A percentile compares a stretch with the other conserved stretches of the same genome.
phyloP scores from a whole-genome alignment of 495 filamentous ascomycete genomes.

The Neurospora cerealis region DNA sequence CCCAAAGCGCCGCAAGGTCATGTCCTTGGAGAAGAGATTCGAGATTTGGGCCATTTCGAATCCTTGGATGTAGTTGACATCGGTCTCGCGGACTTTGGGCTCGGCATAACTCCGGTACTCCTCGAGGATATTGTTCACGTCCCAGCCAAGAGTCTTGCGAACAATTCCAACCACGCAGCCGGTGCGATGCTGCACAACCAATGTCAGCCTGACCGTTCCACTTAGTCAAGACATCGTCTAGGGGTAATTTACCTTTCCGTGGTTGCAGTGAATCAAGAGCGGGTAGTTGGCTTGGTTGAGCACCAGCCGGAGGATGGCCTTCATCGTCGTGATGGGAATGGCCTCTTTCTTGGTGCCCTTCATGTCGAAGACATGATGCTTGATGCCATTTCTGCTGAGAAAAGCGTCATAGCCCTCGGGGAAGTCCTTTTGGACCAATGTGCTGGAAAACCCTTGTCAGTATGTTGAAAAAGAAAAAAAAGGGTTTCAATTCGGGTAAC shows the following conservation, averaged over 20 bases:
- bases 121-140: slow-evolving; percentile 40
- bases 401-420: slow-evolving; percentile 50
- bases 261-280: slow-evolving; percentile 78
- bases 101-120: slow-evolving; percentile 62
- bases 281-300: slow-evolving; percentile 60
- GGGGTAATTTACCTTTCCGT: slow-evolving; percentile 54
- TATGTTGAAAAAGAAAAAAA: neutral
- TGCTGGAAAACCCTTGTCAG: slow-evolving; percentile 37
- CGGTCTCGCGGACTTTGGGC: slow-evolving; percentile 48
- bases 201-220: slow-evolving; percentile 9
- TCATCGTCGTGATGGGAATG: slow-evolving; percentile 53
- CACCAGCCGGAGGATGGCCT: slow-evolving; percentile 51
- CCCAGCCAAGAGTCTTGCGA: slow-evolving; percentile 55
- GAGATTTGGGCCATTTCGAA: slow-evolving; percentile 25
- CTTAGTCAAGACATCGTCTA: neutral
- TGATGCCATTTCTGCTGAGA: slow-evolving; percentile 50
- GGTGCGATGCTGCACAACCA: slow-evolving; percentile 57
- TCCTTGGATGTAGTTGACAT: slow-evolving; percentile 38
- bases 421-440: slow-evolving; percentile 59
- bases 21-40: slow-evolving; percentile 12
- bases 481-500: slow-evolving; percentile 11
- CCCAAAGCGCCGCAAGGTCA: slow-evolving; percentile 4
- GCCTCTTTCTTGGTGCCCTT: slow-evolving; percentile 64
- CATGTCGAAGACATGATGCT: slow-evolving; percentile 59
- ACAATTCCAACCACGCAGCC: slow-evolving; percentile 70